Conservation (phyloP, 768 basidiomycete species). For the Phylloporus rhodoxanthus region DNA sequence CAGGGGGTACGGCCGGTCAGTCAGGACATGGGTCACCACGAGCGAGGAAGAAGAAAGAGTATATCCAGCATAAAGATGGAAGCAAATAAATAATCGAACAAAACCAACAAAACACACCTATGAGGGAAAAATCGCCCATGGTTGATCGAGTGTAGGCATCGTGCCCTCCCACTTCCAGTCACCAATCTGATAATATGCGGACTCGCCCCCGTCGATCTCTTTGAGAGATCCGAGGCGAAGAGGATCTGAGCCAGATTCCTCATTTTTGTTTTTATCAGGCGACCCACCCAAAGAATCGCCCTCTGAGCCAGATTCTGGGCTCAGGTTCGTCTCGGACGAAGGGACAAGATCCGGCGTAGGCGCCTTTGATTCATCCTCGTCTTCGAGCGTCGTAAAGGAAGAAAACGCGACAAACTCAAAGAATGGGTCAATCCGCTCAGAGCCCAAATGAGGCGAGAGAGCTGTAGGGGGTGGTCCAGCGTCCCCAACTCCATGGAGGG, state of each 20-base stretch:
- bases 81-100: slow-evolving; percentile 36
- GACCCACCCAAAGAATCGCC: slow-evolving; percentile 44
- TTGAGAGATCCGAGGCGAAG: slow-evolving; percentile 57
- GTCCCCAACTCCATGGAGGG: slow-evolving; percentile 23
- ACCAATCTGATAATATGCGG: slow-evolving; percentile 49
- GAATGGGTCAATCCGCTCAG: slow-evolving; percentile 29
- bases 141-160: slow-evolving; percentile 59
- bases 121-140: slow-evolving; percentile 63
- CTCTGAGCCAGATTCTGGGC: slow-evolving; percentile 70
- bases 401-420: slow-evolving; percentile 68
- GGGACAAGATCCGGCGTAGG: slow-evolving; percentile 68
- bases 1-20: slow-evolving; percentile 22
- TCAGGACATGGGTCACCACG: slow-evolving; percentile 18
- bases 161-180: slow-evolving; percentile 72
- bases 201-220: slow-evolving; percentile 73
- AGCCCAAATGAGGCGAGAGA: slow-evolving; percentile 33
- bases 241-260: slow-evolving; percentile 45
- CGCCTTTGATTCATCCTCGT: slow-evolving; percentile 64
- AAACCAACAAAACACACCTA: slow-evolving; percentile 23
- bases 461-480: slow-evolving; percentile 28
- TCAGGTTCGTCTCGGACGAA: slow-evolving; percentile 69
- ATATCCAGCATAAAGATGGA: slow-evolving; percentile 41
- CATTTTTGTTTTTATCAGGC: slow-evolving; percentile 47
- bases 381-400: slow-evolving; percentile 44
- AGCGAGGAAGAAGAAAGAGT: slow-evolving; percentile 20